Evolutionary conservation across 2,329 filamentous ascomycete species (phyloP).

Genomic region (Pseudogymnoascus sp.): DNA sequence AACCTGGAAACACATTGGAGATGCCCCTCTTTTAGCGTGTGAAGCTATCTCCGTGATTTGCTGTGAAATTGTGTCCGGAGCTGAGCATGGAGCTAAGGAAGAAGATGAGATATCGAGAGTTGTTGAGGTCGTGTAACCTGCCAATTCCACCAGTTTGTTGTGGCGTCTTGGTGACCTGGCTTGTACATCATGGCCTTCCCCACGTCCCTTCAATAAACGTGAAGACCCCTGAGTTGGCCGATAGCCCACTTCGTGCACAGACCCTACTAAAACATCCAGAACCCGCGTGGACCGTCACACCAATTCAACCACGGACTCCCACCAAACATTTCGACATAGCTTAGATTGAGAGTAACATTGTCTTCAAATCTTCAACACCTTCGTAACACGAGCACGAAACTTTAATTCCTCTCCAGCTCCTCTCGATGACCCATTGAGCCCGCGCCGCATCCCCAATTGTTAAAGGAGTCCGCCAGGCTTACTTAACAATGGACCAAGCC

Average conservation of each 20-base stretch:
- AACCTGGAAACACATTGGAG: not conserved
- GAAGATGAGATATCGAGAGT: not conserved
- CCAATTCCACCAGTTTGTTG: not conserved
- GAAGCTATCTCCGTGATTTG: not conserved
- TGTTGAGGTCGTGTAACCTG: not conserved
- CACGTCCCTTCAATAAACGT: not conserved
- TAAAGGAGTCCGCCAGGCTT: slow-evolving; percentile 7
- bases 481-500: slow-evolving; percentile 52
- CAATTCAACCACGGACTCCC: not conserved
- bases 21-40: not conserved
- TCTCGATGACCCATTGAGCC: slow-evolving; percentile 1
- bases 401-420: not conserved
- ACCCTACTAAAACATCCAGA: slow-evolving; percentile 4
- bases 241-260: slow-evolving; percentile 2
- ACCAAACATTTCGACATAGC: not conserved
- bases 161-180: not conserved
- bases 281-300: slow-evolving; percentile 1
- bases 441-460: not conserved
- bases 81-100: not conserved
- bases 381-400: not conserved
- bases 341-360: not conserved
- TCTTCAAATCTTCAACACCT: not conserved
- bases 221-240: not conserved
- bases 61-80: not conserved
- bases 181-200: not conserved